Conservation (phyloP, 2,329 filamentous ascomycete genomes). For the Penicillium brevicompactum region DNA sequence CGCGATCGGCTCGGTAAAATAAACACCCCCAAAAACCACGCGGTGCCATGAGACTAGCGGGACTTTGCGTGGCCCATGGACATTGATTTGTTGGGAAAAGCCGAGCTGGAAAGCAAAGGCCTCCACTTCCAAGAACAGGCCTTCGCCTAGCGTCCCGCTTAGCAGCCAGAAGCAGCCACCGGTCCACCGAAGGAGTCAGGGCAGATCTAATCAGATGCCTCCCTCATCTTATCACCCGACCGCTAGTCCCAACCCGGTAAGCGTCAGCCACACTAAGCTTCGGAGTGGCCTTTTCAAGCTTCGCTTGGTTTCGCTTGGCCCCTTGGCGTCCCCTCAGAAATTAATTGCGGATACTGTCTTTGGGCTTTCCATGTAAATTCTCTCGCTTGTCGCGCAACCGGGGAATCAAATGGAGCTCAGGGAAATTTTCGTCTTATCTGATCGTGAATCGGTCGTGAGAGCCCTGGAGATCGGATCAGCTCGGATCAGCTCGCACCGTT, state of each 20-base stretch:
- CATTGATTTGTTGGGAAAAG: neutral
- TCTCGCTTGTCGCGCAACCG: neutral
- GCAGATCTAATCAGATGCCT: constrained; percentile 9
- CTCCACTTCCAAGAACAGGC: neutral
- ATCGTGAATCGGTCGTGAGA: neutral
- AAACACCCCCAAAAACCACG: neutral
- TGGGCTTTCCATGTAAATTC: neutral
- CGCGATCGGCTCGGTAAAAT: neutral
- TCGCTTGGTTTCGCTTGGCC: constrained; percentile 3
- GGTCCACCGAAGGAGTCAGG: neutral
- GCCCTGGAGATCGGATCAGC: neutral
- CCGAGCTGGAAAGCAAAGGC: neutral
- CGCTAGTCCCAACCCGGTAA: neutral
- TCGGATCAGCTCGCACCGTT: neutral
- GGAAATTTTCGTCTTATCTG: neutral
- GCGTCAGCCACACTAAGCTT: constrained; percentile 1
- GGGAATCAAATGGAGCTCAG: neutral
- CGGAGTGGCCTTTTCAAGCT: neutral
- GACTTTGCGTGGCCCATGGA: neutral
- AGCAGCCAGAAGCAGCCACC: neutral
- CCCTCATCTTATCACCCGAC: constrained; percentile 4
- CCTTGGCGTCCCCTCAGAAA: neutral
- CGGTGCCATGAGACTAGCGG: neutral
- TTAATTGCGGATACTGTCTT: neutral
- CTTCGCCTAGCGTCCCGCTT: neutral